Evolutionary conservation across 129 eudicot species (phyloP), one percentile per base, ranked within the genome.

Genomic region (Centaurea solstitialis): DNA sequence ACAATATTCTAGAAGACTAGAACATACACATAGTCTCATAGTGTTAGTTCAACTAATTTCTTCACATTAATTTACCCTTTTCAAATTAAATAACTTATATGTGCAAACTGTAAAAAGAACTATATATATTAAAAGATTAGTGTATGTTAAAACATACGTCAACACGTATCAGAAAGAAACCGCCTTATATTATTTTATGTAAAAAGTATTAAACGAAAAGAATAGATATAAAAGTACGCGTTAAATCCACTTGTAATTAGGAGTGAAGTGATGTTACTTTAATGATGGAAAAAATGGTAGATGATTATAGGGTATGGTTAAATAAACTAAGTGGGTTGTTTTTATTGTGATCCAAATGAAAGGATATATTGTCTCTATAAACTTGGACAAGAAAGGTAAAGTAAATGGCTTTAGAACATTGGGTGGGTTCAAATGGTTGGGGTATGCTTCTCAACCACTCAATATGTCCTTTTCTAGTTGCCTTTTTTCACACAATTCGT

Each of bases 371-470:
- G 79, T 83, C 86, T 83, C 61, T 71, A 41, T 77, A 71, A 83
- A 72, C 79, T 70, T 40, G 68, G 78, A 83, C 79, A 77, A 28
- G 41, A 77, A 83, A 84, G 72, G 66, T 38, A 79, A 86, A 69
- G 78, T 59, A 70, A 71, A 86, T 47, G 76, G 73, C 80, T 75
- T 82, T 85, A 76, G 82, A 75, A 84, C 85, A 80, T 80, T 85
- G 73, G 72, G 86, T 64, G 81, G 79, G 74, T 73, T 80, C 79
- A 26, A 21, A 23, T 59, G 70, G 76, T 81, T 74, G 83, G 68
- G n/a, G 40, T 6, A 68, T 69, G 87, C 79, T 86, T 72, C 85
- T 81, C 72, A 70, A 79, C 78, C 83, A 72, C 81, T 79, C 68
- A 76, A 68, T 70, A 33, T 45, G 81, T 76, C 75, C n/a, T 74